Evolutionary conservation across 2,329 filamentous ascomycete genomes (phyloP), one percentile per base, ranked within the genome.

Genomic region (Paraphaeosphaeria sporulosa): DNA sequence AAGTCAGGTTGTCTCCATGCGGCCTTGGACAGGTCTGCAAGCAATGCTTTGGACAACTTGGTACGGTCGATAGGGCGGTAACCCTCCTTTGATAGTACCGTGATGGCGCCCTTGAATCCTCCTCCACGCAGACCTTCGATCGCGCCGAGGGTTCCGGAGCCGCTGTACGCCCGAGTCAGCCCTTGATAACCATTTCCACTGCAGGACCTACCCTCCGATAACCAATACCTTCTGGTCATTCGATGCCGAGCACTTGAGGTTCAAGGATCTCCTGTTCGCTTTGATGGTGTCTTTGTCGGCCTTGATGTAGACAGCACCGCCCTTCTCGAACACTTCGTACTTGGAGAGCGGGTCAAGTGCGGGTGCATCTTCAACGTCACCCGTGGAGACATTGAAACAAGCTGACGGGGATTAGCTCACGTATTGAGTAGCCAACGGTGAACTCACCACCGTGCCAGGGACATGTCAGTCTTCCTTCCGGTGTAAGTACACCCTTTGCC

Each of bases 311-410:
- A 97, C 89, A 5, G 86, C 90, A 34, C 92, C 93, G 69, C 95
- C 88, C 72, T 90, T 93, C 76, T 96, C 89, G 34, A 87, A 82
- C 34, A 97, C 83, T 55, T 92, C 88, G 81, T 96, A 99, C 53
- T 90, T 89, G 48, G 91, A 86, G 27, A 99, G 82, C n/a, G 91
- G 85, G 71, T 98, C 93, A 27, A 96, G 86, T 1, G 92, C 95
- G 0, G 95, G 95, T 0, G 94, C 94, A 74, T 98, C 93, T 80
- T 99, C 95, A 60, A 98, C 91, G 71, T 99, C 95, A 55, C 95
- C 95, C 6, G 91, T 96, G 58, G 86, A 85, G 64, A 92, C 88
- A 64, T 93, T 95, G 82, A 97, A 99, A 83, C 95, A 99, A 59
- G 95, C 95, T 94, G 64, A 44, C 8, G 2, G 36, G 19, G 19